Conservation (phyloP, 441 rosid genomes). For the Gossypium schwendimanii region DNA sequence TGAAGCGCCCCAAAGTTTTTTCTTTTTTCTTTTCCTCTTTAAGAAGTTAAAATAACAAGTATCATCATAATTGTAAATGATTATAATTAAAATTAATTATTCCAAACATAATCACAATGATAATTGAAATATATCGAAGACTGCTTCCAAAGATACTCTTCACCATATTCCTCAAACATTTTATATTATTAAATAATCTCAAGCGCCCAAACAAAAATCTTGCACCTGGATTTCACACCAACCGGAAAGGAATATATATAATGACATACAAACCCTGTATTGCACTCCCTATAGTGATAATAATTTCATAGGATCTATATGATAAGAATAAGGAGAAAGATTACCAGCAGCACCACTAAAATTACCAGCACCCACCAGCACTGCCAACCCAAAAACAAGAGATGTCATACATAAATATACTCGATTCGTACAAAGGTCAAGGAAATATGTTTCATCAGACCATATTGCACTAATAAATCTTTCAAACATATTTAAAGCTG, state of each 20-base stretch:
- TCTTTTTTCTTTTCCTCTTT: too few species aligned
- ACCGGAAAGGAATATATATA: background rate
- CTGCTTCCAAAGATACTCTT: too few species aligned
- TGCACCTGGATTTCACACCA: background rate
- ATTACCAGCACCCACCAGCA: constrained; percentile 68
- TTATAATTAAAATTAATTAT: too few species aligned
- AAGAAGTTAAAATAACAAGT: background rate
- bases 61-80: background rate
- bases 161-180: too few species aligned
- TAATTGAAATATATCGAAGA: too few species aligned
- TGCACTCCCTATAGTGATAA: background rate
- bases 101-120: background rate
- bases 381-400: constrained; percentile 31
- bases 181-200: background rate
- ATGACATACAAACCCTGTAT: background rate
- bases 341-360: constrained; percentile 35
- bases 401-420: background rate
- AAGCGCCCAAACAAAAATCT: background rate
- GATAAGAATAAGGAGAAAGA: constrained; percentile 42
- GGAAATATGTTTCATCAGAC: background rate
- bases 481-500: background rate
- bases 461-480: background rate
- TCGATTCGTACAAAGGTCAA: background rate
- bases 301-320: constrained; percentile 17
- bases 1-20: too few species aligned